These are phyloP conservation scores for Fusarium bactridioides DNA, from an alignment of 2,329 filamentous ascomycete species.

Conservation along the genomic window DNA sequence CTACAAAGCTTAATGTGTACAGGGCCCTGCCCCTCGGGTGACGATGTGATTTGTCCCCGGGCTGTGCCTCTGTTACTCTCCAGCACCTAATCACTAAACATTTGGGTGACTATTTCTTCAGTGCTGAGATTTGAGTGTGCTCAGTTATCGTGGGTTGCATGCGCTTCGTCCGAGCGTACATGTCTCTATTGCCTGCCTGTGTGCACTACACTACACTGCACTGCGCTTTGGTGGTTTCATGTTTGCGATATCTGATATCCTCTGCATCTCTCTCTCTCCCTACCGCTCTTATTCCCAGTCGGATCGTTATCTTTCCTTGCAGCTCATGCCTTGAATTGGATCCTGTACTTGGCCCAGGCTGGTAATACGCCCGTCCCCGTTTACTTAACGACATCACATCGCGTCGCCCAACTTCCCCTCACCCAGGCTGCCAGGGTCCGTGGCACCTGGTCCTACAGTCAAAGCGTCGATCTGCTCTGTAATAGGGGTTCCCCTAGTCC, in stretches of 20 bases:
- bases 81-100: background rate
- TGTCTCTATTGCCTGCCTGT: background rate
- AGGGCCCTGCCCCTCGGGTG: background rate
- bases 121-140: background rate
- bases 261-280: background rate
- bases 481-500: background rate
- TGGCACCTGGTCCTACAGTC: background rate
- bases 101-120: background rate
- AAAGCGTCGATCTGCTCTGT: conserved; percentile 24
- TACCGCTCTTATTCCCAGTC: background rate
- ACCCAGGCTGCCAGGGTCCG: background rate
- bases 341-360: background rate
- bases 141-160: background rate
- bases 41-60: background rate
- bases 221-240: background rate
- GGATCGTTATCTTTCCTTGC: background rate
- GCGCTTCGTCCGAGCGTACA: background rate
- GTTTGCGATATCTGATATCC: background rate
- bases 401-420: background rate
- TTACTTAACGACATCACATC: background rate
- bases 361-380: background rate
- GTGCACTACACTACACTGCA: background rate
- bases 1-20: background rate
- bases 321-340: background rate
- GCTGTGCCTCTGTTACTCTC: background rate